Base-by-base conservation (phyloP, 495 filamentous ascomycete genomes). In the Cryomyces minteri region DNA sequence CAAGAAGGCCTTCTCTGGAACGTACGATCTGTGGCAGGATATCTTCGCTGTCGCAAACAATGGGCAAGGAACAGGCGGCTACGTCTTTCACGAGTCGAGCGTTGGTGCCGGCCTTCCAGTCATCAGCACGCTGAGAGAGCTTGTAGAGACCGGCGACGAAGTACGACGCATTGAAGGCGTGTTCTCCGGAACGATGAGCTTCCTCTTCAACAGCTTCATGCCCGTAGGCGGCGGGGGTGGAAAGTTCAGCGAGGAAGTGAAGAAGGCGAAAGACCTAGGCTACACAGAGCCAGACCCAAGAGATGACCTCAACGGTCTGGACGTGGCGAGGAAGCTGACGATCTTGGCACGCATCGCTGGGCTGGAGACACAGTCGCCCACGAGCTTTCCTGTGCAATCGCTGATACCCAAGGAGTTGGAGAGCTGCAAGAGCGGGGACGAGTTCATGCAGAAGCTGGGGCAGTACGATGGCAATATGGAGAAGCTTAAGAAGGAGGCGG, bases 281-380 rank as follows among this genome's bases (percentile, higher is more conserved):
- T 98, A 87, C 64, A 98, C 90, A 5, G 90, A 98, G 66, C 90
- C 90, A 2, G 90, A 96, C 58, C 90, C 90, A 38, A 71, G 90
- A 38, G 90, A 96, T 60, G 90, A 96, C 54, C 69, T 98, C 53
- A 95, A 98, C 62, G 90, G 90, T 8, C 70, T 94, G 57, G 90
- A 98, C 58, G 88, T 98, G 25, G 90, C 90, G 29, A 71, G 90
- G n/a, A 98, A 98, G 64, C 69, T 95, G 51, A 94, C 88, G 29
- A 96, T 96, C 48, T 70, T 95, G 38, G 90, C 88, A 32, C 72
- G 90, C 14, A 58, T 94, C 30, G 77, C 74, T 9, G 90, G 90
- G 0, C 62, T 98, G 44, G 63, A 75, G 41, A 75, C 96, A 11
- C 70, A 80, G 58, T 72, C 75, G 1, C 82, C 86, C 1, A 85